Evolutionary conservation across 306 rosid species (phyloP).

Genomic region (Lathyrus tuberosus): DNA sequence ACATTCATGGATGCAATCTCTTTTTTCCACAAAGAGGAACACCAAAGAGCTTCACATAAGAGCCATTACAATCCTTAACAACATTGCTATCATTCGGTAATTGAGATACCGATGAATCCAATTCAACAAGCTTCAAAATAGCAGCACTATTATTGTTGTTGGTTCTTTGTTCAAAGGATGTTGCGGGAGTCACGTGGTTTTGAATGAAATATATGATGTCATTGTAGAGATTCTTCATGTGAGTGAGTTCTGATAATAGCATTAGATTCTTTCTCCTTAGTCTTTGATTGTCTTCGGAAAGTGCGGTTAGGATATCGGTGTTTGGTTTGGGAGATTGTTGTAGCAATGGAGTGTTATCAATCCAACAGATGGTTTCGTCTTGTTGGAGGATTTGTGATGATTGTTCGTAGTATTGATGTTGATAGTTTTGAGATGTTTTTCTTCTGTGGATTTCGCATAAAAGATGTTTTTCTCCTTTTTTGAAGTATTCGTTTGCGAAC

Average conservation of each 20-base stretch:
- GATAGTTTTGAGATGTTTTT: constrained; percentile 62
- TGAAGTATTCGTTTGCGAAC: constrained; percentile 78
- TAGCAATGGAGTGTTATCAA: constrained; percentile 35
- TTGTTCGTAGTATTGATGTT: constrained; percentile 53
- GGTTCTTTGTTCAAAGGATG: constrained; percentile 43
- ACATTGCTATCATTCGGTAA: constrained; percentile 18
- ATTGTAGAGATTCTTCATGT: constrained; percentile 82
- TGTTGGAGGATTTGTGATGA: constrained; percentile 40
- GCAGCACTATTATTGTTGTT: constrained; percentile 18
- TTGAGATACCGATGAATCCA: constrained; percentile 50
- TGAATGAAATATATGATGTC: constrained; percentile 79
- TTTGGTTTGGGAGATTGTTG: constrained; percentile 42
- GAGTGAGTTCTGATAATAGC: constrained; percentile 76
- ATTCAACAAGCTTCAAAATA: constrained; percentile 50
- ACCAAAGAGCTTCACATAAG: constrained; percentile 62
- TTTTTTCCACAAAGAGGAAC: constrained; percentile 63
- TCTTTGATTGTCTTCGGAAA: constrained; percentile 71
- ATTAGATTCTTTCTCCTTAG: constrained; percentile 66
- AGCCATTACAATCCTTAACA: constrained; percentile 26
- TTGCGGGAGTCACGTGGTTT: constrained; percentile 66
- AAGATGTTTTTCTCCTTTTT: constrained; percentile 66
- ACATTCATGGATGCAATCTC: constrained; percentile 53
- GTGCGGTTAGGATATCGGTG: constrained; percentile 53
- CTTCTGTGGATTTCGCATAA: constrained; percentile 75
- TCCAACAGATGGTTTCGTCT: constrained; percentile 49